Conservation (phyloP, 139 green algal species). For the Raphidocelis subcapitata region DNA sequence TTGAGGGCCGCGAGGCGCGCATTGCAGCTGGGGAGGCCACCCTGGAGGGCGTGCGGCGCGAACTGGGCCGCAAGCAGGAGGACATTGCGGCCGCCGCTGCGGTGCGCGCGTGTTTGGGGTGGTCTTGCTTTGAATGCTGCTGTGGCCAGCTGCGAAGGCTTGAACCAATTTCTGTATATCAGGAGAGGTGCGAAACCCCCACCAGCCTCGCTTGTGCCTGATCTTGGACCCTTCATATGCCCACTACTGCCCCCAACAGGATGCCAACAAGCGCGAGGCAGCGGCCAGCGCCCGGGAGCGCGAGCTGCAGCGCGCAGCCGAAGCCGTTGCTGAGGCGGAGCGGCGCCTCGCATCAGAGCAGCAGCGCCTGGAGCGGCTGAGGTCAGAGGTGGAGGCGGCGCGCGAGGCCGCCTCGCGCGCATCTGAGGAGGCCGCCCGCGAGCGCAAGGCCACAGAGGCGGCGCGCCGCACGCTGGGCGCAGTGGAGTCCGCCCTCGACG, state of each 20-base stretch:
- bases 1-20: constrained; percentile 6
- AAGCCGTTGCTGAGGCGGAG: neutral
- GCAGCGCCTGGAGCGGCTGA: neutral
- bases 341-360: constrained; percentile 10
- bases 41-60: constrained; percentile 8
- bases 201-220: no score
- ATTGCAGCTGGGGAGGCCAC: constrained; percentile 6
- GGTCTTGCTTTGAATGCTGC: no score
- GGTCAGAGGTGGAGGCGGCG: neutral
- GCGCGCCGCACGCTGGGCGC: constrained; percentile 10
- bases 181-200: no score
- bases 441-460: constrained; percentile 1
- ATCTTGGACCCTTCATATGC: no score
- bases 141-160: no score
- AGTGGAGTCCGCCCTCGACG: constrained; percentile 24
- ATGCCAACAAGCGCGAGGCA: constrained; percentile 3
- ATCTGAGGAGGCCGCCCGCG: constrained; percentile 1
- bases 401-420: neutral
- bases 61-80: constrained; percentile 1
- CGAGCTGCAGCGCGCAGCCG: neutral
- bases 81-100: neutral
- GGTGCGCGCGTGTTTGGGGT: no score
- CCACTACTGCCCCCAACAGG: neutral
- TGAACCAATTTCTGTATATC: no score
- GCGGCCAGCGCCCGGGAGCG: constrained; percentile 2